Conservation (phyloP, 768 basidiomycete genomes). For the Hebeloma cylindrosporum region DNA sequence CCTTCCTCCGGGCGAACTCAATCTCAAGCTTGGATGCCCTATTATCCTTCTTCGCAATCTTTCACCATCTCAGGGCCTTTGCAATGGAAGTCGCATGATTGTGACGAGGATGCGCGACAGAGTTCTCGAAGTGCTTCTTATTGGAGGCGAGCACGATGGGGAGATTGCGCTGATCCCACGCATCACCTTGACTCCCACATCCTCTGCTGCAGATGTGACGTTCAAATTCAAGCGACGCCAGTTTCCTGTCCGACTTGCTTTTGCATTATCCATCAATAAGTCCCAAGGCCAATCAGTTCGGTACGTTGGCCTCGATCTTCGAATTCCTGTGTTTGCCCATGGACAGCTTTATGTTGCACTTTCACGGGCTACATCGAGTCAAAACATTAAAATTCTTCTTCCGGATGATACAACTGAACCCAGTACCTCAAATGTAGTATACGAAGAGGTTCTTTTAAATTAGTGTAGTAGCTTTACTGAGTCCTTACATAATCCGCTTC, state of each 20-base stretch:
- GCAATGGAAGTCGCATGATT: slow-evolving; percentile 36
- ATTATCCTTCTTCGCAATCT: slow-evolving; percentile 43
- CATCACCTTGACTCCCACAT: slow-evolving; percentile 17
- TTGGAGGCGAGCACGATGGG: slow-evolving; percentile 34
- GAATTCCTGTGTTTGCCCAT: slow-evolving; percentile 38
- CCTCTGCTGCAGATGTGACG: slow-evolving; percentile 3
- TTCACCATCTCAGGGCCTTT: slow-evolving; percentile 28
- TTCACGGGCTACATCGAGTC: slow-evolving; percentile 32
- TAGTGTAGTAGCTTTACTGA: neutral
- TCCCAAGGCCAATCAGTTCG: slow-evolving; percentile 46
- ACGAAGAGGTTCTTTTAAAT: slow-evolving; percentile 17
- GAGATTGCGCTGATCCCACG: slow-evolving; percentile 35
- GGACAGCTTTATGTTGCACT: slow-evolving; percentile 47
- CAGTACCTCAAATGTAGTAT: slow-evolving; percentile 19
- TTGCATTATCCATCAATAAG: slow-evolving; percentile 46
- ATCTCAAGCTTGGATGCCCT: slow-evolving; percentile 29
- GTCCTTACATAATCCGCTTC: neutral
- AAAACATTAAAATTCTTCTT: slow-evolving; percentile 26
- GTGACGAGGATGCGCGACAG: slow-evolving; percentile 21
- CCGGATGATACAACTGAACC: neutral
- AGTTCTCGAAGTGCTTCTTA: slow-evolving; percentile 32
- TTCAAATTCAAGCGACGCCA: slow-evolving; percentile 32
- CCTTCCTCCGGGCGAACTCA: slow-evolving; percentile 31
- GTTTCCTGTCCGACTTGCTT: slow-evolving; percentile 43
- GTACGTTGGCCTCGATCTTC: slow-evolving; percentile 39